Evolutionary conservation across 768 basidiomycete genomes (phyloP), one percentile per base, ranked within the genome.

Genomic region (Phlegmacium glaucopus): DNA sequence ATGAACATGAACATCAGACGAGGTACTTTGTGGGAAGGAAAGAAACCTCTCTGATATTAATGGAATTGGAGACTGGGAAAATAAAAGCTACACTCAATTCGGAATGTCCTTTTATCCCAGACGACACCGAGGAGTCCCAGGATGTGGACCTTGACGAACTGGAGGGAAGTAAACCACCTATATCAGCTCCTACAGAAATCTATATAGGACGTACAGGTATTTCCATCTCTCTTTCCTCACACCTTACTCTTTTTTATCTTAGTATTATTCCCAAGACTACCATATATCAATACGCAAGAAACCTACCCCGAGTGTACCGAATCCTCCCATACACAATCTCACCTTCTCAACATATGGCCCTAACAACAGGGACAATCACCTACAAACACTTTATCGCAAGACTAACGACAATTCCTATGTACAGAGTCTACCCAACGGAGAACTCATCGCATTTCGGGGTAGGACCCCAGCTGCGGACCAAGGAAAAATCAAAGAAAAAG

Each of bases 261-360:
- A n/a, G n/a, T n/a, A 52, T 4, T 47, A 30, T 37, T 39, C 56
- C 64, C 8, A 26, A 91, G 95, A 97, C 61, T 97, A 97, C 59
- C 83, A 90, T 50, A 82, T 99, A 46, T 80, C 88, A 34, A 94
- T 97, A 44, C 82, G 85, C 64, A 78, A 83, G 11, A 78, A 79
- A 16, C 72, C 78, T 0, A 57, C 66, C 16, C 48, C 62, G 16
- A 59, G 60, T 17, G 49, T 51, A 25, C 61, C 62, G 4, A 51
- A 57, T 13, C 60, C 76, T 6, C 79, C 76, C 16, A 71, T 81
- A 10, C 95, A 97, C 57, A 89, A 89, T 44, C 77, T 98, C 12
- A 83, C 85, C 0, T 96, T 94, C 66, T 95, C 94, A 0, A 81
- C 85, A 0, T 97, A 97, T 64, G 91, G 93, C 0, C 93, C 95